Evolutionary conservation across 1,284 basidiomycete genomes (phyloP).

Genomic region (Sanghuangporus baumii): DNA sequence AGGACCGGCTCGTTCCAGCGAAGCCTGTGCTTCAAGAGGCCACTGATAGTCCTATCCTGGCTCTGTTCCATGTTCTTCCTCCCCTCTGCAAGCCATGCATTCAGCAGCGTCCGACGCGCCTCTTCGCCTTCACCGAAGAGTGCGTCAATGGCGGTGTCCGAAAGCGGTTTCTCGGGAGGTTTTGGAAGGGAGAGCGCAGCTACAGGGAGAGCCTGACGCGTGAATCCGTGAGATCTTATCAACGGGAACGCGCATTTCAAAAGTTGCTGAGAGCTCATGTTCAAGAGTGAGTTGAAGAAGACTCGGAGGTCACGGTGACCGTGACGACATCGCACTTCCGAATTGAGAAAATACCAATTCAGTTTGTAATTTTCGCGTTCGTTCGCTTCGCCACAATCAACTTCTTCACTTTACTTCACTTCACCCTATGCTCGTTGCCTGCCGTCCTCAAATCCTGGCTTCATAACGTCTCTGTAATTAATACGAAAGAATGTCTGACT

Average conservation of each 20-base stretch:
- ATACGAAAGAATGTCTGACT: conserved; percentile 35
- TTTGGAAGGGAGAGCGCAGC: conserved; percentile 51
- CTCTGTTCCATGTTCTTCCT: conserved; percentile 41
- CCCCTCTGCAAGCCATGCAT: conserved; percentile 67
- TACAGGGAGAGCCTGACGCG: conserved; percentile 58
- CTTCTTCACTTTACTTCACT: not conserved
- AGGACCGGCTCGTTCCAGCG: conserved; percentile 61
- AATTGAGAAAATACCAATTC: not conserved
- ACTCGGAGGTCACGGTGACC: not conserved
- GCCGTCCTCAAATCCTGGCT: conserved; percentile 1
- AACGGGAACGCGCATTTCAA: conserved; percentile 59
- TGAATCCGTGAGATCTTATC: conserved; percentile 62
- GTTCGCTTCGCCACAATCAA: not conserved
- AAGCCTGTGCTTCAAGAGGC: conserved; percentile 48
- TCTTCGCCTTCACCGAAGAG: conserved; percentile 68
- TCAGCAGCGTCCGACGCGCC: conserved; percentile 56
- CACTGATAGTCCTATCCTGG: conserved; percentile 33
- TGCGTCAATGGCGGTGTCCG: conserved; percentile 62
- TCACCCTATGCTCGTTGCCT: not conserved
- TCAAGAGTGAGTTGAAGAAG: not conserved
- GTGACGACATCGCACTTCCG: conserved; percentile 2
- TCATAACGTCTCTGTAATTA: conserved; percentile 7
- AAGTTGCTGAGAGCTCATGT: conserved; percentile 25
- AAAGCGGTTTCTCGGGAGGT: conserved; percentile 52
- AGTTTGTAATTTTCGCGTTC: not conserved